Evolutionary conservation across 257 asterid genomes (phyloP).

Genomic region (Gynochthodes officinalis): DNA sequence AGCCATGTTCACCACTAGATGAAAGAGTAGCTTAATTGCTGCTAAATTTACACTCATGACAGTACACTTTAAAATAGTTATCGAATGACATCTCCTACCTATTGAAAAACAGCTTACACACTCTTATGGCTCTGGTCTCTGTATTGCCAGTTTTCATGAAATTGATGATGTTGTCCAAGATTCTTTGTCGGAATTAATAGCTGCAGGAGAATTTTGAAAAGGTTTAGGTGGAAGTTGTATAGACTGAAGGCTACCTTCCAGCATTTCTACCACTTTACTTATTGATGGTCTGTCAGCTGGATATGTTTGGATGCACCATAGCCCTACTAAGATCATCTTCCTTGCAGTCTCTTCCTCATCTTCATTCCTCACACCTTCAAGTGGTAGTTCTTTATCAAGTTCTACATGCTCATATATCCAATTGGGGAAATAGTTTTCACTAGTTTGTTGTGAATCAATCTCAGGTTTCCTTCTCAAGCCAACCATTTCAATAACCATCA

Average conservation of each 20-base stretch:
- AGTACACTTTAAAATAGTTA: no score
- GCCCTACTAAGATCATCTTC: constrained; percentile 53
- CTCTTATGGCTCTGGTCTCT: no score
- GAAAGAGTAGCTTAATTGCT: no score
- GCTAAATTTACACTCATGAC: no score
- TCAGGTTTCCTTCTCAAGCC: constrained; percentile 49
- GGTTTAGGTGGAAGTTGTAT: constrained; percentile 57
- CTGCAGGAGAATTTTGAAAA: constrained; percentile 18
- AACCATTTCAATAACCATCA: constrained; percentile 63
- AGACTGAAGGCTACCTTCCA: constrained; percentile 43
- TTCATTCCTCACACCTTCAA: constrained; percentile 17
- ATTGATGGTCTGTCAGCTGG: constrained; percentile 61
- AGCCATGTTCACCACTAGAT: no score
- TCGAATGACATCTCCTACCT: no score
- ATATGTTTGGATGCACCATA: constrained; percentile 64
- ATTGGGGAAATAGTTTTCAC: no score
- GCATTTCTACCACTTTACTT: constrained; percentile 55
- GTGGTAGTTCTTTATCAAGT: constrained; percentile 19
- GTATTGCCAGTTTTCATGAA: no score
- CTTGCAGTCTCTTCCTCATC: constrained; percentile 40
- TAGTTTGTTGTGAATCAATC: no score
- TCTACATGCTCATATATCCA: no score
- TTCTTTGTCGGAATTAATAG: background rate
- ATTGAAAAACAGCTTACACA: no score
- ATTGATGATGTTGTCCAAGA: constrained; percentile 15